Evolutionary conservation across 805 yeast species (phyloP).

Genomic region (Zygotorulaspora florentina): DNA sequence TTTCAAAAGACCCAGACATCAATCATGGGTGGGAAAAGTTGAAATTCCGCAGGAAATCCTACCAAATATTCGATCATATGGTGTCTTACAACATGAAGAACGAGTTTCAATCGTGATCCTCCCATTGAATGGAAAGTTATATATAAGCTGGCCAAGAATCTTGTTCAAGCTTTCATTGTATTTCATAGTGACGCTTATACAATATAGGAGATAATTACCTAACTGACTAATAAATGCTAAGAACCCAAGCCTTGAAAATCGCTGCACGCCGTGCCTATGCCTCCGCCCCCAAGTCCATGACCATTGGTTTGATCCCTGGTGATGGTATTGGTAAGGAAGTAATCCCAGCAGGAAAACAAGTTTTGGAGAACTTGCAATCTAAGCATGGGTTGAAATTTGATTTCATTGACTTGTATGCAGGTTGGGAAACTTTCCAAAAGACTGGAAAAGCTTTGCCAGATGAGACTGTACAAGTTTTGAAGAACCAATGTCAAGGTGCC

Average conservation of each 20-base stretch:
- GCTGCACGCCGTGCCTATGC: constrained; percentile 35
- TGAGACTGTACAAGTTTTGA: constrained; percentile 74
- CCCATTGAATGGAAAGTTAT: background rate
- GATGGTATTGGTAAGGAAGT: constrained; percentile 98
- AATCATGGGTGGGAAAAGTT: background rate
- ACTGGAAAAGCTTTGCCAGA: constrained; percentile 97
- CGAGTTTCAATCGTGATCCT: background rate
- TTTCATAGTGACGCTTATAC: too few species aligned
- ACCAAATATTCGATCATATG: too few species aligned
- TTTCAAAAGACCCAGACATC: constrained; percentile 10
- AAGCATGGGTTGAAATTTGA: constrained; percentile 73
- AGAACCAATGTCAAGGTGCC: constrained; percentile 90
- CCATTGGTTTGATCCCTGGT: constrained; percentile 83
- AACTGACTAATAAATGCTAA: constrained; percentile 22
- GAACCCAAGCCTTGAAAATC: constrained; percentile 26
- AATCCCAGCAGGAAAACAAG: constrained; percentile 90
- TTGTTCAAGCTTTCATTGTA: too few species aligned
- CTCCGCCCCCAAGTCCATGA: constrained; percentile 43
- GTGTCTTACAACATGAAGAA: background rate
- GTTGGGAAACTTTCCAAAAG: constrained; percentile 86
- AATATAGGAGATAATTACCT: background rate
- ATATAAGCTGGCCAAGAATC: background rate
- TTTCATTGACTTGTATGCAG: constrained; percentile 86
- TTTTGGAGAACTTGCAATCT: constrained; percentile 78
- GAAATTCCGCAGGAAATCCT: constrained; percentile 11